Percentiles rank a stretch among this genome's conserved stretches.
Conservation (phyloP, 106 monocot genomes). For the Platanthera zijinensis region DNA sequence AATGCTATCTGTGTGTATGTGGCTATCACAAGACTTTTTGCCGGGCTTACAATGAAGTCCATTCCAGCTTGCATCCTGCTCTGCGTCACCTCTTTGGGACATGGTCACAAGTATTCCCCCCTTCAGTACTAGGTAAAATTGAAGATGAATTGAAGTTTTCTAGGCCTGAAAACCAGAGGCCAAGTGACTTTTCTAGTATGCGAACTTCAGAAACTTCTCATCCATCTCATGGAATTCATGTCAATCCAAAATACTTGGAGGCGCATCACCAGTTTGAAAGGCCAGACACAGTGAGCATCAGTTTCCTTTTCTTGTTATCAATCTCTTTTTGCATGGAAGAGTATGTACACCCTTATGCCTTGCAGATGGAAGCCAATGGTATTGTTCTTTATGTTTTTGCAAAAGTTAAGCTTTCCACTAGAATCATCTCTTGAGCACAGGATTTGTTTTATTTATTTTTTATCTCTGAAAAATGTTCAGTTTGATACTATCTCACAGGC, state of each 20-base stretch:
- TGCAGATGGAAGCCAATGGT: neutral
- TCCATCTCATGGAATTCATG: constrained; percentile 76
- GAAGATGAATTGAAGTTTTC: constrained; percentile 61
- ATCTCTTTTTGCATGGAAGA: neutral
- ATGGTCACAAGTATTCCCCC: constrained; percentile 83
- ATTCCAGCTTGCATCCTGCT: constrained; percentile 50
- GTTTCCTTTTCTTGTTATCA: constrained; percentile 6
- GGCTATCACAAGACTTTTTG: constrained; percentile 55
- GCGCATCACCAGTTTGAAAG: constrained; percentile 44
- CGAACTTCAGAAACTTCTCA: constrained; percentile 52
- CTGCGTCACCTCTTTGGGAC: constrained; percentile 93
- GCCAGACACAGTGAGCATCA: constrained; percentile 33
- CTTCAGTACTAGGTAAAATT: constrained; percentile 46
- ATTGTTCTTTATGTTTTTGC: neutral
- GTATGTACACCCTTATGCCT: neutral
- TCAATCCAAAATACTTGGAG: constrained; percentile 93
- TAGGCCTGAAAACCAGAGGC: constrained; percentile 26
- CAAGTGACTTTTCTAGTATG: constrained; percentile 13
- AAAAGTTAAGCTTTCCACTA: neutral
- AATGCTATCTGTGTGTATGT: constrained; percentile 7
- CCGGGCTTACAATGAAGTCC: constrained; percentile 68
- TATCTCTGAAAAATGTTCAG: neutral
- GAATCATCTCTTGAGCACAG: neutral
- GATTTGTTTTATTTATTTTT: neutral
- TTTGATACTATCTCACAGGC: neutral